Evolutionary conservation across 768 basidiomycete species (phyloP), one percentile per base, ranked within the genome.

Genomic region (Suillus placidus): DNA sequence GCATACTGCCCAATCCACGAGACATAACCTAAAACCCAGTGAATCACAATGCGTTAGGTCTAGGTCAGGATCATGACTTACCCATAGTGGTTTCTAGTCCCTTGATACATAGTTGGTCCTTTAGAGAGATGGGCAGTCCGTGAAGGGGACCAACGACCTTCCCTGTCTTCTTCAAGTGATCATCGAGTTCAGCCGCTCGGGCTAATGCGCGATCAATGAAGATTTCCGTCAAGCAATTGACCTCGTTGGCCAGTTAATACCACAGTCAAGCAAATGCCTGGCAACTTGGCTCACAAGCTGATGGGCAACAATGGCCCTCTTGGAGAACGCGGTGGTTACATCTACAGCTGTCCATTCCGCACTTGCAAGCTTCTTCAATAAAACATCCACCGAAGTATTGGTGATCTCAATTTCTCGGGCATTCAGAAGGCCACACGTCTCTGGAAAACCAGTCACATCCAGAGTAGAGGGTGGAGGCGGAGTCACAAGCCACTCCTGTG

Each of bases 171-270:
- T 80, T 81, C 51, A 91, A 75, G 66, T 86, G 76, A 6, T 83
- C 84, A 69, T 95, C 94, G 5, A 94, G 80, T 71, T 87, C 82
- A 18, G 81, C 76, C 2, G 94, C 93, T 12, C 87, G 81, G 16
- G 76, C 78, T 5, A 92, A 78, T 0, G 90, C 93, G 6, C 83
- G 81, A 30, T 93, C 89, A 61, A 93, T 83, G 70, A 91, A 93
- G n/a, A 93, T 87, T 74, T 94, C 92, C 0, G 92, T 94, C 43
- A 94, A 72, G 72, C 93, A 94, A 69, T 93, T 93, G 6, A 87
- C 87, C 91, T 92, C 70, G 34, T 37, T 35, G 14, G 13, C 67
- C 35, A 63, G 38, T 20, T 6, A 51, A 10, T 5, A 42, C 40
- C 40, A 65, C 58, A 10, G 57, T 26, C 26, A 61, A 60, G 18